Evolutionary conservation across 169 alveolate genomes (phyloP), one percentile per base, ranked within the genome.

Genomic region (Eimeria zaria): DNA sequence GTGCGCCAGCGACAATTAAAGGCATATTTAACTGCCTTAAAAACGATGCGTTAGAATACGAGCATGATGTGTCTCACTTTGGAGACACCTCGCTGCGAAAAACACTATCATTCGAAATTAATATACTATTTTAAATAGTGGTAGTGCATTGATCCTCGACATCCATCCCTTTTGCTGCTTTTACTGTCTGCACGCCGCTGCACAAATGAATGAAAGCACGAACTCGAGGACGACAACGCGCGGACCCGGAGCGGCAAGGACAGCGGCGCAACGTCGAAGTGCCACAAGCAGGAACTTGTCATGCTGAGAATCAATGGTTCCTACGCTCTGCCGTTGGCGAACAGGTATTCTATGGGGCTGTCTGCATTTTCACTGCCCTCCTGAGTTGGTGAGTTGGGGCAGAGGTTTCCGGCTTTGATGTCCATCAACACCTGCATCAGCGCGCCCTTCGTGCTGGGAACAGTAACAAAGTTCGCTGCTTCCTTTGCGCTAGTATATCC

Each of bases 401-500:
- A 69, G 80, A 33, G 51, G 48, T 69, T 30, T 27, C 74, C 24
- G 24, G 80, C 51, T 69, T 69, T 36, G 46, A 69, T 36, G 51
- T 69, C 11, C 51, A 16, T 46, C 51, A 69, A 69, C 51, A 69
- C 80, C 30, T 69, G 51, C 80, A 60, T 51, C 64, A 60, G 41
- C 12, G 93, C 93, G 18, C 93, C 93, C 39, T 85, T 30, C n/a
- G 30, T 60, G 80, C 80, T 58, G n/a, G 69, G 36, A 85, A 85
- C 93, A 4, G 93, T 85, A 12, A 85, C 41, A 33, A 39, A 60
- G 58, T 85, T 81, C 16, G 93, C 93, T 36, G 93, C 93, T 48
- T 39, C 51, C 81, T 58, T 60, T 30, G 62, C 93, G 12, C 4
- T 30, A 3, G 18, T 20, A 16, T 36, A 30, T 11, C 98, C 98